phyloP scores from a whole-genome alignment of 208 protist species.

The Naegleria gruberi region DNA sequence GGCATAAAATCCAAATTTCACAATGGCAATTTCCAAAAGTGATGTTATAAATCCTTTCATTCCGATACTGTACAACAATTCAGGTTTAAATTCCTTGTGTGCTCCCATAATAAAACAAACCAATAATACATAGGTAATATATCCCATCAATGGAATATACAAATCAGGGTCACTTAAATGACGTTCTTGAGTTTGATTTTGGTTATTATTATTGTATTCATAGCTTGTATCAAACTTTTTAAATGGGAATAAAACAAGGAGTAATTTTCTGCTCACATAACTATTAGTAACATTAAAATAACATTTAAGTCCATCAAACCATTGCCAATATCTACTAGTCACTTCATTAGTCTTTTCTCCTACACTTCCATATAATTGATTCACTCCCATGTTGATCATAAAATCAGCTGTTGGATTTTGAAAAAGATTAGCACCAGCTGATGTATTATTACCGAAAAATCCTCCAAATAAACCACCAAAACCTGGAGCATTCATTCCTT shows the following conservation, averaged over 20 bases:
- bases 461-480: not conserved
- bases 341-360: not conserved
- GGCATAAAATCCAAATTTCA: conserved; percentile 4
- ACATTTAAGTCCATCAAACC: not conserved
- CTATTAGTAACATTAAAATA: conserved; percentile 11
- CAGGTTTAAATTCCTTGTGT: not conserved
- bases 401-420: not conserved
- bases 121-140: not conserved
- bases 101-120: not conserved
- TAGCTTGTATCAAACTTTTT: not conserved
- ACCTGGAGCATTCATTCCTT: not conserved
- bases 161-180: not conserved
- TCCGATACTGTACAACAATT: not conserved
- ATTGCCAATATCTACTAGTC: not conserved
- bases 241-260: not conserved
- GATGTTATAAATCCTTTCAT: not conserved
- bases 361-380: not conserved
- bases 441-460: not conserved
- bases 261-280: not conserved
- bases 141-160: not conserved
- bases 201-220: not conserved
- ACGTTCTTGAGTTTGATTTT: not conserved
- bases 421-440: not conserved
- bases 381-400: not conserved
- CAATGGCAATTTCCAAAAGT: not conserved